phyloP scores from a whole-genome alignment of 1,139 yeast genomes.

The Lodderomyces jiufengensis region DNA sequence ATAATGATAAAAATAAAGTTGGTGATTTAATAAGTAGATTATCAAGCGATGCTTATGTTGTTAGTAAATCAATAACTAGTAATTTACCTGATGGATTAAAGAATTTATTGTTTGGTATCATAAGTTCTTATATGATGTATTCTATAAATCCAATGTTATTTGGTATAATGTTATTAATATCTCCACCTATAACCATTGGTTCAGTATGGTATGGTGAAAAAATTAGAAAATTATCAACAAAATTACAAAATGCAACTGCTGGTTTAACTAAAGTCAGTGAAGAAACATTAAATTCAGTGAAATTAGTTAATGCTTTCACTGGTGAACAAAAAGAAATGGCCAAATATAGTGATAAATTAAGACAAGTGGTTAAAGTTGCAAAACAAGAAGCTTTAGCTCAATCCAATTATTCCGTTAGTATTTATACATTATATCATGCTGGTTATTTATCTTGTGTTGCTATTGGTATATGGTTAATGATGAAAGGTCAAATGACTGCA shows the following conservation, averaged over 20 bases:
- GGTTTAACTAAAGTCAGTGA: conserved; percentile 46
- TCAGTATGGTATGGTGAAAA: conserved; percentile 49
- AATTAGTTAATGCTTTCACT: conserved; percentile 44
- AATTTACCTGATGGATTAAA: conserved; percentile 48
- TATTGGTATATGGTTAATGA: conserved; percentile 42
- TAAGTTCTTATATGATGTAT: conserved; percentile 47
- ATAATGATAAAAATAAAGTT: conserved; percentile 49
- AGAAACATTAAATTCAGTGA: conserved; percentile 44
- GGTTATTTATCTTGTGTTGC: conserved; percentile 47
- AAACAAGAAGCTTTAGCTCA: conserved; percentile 47
- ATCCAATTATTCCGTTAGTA: conserved; percentile 44
- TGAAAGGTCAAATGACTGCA: conserved; percentile 42
- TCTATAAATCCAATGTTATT: conserved; percentile 42
- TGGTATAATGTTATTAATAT: conserved; percentile 48
- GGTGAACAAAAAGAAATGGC: conserved; percentile 43
- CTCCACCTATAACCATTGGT: conserved; percentile 53
- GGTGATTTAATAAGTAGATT: conserved; percentile 54
- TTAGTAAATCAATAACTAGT: conserved; percentile 43
- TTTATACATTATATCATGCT: conserved; percentile 42
- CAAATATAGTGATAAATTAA: conserved; percentile 38
- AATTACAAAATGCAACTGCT: conserved; percentile 46
- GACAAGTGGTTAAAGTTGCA: conserved; percentile 43
- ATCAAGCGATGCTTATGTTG: conserved; percentile 54
- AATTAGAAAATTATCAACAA: conserved; percentile 41
- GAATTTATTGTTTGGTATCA: conserved; percentile 43